A percentile compares a stretch with the other conserved stretches of the same genome.
Conservation (phyloP, 768 basidiomycete genomes). For the Pulveroboletus sp. region DNA sequence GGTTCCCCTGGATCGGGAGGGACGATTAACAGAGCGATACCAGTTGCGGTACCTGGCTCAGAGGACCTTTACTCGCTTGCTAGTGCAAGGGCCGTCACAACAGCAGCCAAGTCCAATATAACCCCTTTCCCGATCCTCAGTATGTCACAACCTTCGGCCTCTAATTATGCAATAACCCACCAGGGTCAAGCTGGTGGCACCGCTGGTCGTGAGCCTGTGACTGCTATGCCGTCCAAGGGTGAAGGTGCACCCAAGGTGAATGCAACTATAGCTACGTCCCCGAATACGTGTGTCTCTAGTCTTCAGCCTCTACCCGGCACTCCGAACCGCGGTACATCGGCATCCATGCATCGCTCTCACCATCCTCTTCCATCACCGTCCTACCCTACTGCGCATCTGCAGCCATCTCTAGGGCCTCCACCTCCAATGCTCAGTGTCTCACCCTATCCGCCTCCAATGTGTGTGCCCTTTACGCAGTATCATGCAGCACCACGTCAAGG, state of each 20-base stretch:
- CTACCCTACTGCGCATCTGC: constrained; percentile 6
- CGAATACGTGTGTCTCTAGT: not conserved
- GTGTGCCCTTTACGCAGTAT: constrained; percentile 21
- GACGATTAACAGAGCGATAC: not conserved
- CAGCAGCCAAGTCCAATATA: not conserved
- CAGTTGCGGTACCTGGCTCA: not conserved
- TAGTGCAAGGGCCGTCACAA: not conserved
- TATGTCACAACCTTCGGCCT: not conserved
- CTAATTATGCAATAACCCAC: not conserved
- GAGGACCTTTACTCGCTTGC: not conserved
- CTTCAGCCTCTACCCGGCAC: not conserved
- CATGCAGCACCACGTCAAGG: constrained; percentile 10
- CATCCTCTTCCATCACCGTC: constrained; percentile 12
- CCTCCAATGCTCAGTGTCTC: constrained; percentile 16
- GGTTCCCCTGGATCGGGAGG: not conserved
- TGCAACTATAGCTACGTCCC: not conserved
- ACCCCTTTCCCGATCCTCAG: constrained; percentile 22
- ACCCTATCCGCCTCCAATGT: constrained; percentile 18
- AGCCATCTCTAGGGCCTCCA: constrained; percentile 5
- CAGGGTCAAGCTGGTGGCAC: not conserved
- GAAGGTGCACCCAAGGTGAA: constrained; percentile 8
- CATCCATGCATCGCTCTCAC: not conserved
- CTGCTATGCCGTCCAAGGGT: not conserved
- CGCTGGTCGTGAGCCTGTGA: not conserved
- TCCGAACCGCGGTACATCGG: constrained; percentile 1